phyloP scores from a whole-genome alignment of 208 protist genomes.

The Trypanosoma lewisi region DNA sequence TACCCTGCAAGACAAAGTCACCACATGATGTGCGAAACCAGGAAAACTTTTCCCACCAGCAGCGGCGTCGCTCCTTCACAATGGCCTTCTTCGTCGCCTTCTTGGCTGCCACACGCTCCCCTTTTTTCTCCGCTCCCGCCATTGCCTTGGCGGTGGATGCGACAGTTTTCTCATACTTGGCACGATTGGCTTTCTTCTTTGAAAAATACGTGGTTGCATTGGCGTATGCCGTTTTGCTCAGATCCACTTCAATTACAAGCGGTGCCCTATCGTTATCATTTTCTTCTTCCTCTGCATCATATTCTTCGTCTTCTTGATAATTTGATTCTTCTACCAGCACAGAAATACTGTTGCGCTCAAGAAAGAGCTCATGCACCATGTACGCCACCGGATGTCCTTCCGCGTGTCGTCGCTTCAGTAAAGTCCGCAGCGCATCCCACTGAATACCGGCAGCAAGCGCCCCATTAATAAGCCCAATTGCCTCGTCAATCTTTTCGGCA shows the following conservation, averaged over 20 bases:
- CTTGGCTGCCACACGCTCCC: constrained; percentile 52
- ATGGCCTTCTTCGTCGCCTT: constrained; percentile 77
- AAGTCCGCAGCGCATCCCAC: constrained; percentile 73
- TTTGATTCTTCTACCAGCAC: constrained; percentile 57
- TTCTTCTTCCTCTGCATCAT: constrained; percentile 20
- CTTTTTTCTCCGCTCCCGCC: constrained; percentile 79
- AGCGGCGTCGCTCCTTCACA: constrained; percentile 76
- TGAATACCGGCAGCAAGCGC: constrained; percentile 77
- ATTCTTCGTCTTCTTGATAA: constrained; percentile 25
- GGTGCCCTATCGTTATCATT: constrained; percentile 56
- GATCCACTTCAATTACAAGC: constrained; percentile 88
- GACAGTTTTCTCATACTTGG: constrained; percentile 89
- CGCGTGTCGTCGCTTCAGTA: constrained; percentile 84
- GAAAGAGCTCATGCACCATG: constrained; percentile 91
- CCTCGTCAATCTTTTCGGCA: constrained; percentile 88
- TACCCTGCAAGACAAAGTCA: constrained; percentile 94
- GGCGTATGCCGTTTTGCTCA: constrained; percentile 91
- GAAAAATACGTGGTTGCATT: constrained; percentile 94
- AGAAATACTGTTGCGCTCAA: constrained; percentile 87
- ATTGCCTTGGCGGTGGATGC: constrained; percentile 78
- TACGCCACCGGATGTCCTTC: constrained; percentile 91
- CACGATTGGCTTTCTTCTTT: constrained; percentile 70
- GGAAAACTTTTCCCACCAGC: constrained; percentile 98
- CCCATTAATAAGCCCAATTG: constrained; percentile 85
- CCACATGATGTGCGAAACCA: constrained; percentile 97